Conservation (phyloP, 257 asterid genomes). For the Solanum virginianum region DNA sequence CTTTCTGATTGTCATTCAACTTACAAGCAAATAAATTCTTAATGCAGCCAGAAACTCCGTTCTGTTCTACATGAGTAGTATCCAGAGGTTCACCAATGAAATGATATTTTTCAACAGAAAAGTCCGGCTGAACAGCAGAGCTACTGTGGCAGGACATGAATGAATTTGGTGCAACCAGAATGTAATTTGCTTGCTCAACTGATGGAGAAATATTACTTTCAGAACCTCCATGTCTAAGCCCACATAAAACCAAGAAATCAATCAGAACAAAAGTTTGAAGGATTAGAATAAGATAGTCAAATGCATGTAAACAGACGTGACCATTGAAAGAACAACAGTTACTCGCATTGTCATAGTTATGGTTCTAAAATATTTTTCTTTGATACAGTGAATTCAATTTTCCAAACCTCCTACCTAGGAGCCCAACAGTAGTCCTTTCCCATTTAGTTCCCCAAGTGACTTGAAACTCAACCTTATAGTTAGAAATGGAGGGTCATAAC, state of each 20-base stretch:
- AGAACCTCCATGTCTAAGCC: slow-evolving; percentile 12
- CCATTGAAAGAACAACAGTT: neutral
- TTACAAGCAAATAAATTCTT: slow-evolving; percentile 11
- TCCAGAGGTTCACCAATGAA: slow-evolving; percentile 3
- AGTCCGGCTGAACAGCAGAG: slow-evolving; percentile 9
- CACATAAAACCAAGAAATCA: neutral
- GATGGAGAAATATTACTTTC: slow-evolving; percentile 9
- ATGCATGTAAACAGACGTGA: neutral
- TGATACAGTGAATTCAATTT: neutral
- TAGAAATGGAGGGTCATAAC: neutral
- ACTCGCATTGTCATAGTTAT: neutral
- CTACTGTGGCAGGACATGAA: slow-evolving; percentile 13
- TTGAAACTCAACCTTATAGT: neutral
- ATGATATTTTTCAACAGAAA: slow-evolving; percentile 7
- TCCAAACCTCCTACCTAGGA: neutral
- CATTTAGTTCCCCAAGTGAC: neutral
- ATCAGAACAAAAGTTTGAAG: neutral
- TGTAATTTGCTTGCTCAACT: slow-evolving; percentile 17
- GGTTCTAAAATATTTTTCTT: neutral
- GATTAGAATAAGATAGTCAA: neutral
- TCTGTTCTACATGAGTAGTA: slow-evolving; percentile 5
- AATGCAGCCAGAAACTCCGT: slow-evolving; percentile 16
- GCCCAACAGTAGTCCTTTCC: neutral
- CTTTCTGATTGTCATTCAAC: slow-evolving; percentile 7
- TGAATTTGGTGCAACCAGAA: slow-evolving; percentile 16